Evolutionary conservation across 1,139 yeast species (phyloP).

Genomic region (Yamadazyma atlantica): DNA sequence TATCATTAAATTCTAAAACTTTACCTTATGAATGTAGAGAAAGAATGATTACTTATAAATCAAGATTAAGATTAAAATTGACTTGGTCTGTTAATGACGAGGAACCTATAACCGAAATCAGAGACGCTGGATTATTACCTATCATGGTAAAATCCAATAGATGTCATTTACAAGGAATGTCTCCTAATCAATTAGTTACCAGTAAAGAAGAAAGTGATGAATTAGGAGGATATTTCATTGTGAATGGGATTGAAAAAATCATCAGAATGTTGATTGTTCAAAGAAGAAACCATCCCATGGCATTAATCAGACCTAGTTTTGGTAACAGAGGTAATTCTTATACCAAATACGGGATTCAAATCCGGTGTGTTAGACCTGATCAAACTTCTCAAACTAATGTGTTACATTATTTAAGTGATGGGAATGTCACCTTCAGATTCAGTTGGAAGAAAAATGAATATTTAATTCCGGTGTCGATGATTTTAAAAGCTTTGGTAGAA

Average conservation of each 20-base stretch:
- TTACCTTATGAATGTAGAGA: conserved; percentile 91
- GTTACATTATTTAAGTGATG: conserved; percentile 90
- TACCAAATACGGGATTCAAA: conserved; percentile 88
- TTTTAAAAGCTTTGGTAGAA: conserved; percentile 84
- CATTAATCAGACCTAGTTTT: conserved; percentile 91
- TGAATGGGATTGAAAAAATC: conserved; percentile 94
- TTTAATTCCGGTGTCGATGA: conserved; percentile 89
- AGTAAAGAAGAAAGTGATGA: conserved; percentile 92
- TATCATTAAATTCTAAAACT: conserved; percentile 77
- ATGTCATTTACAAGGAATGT: conserved; percentile 82
- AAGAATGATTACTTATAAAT: conserved; percentile 74
- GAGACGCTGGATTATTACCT: conserved; percentile 93
- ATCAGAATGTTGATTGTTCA: conserved; percentile 97
- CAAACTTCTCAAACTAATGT: conserved; percentile 98
- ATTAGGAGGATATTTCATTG: conserved; percentile 93
- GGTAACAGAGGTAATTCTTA: conserved; percentile 92
- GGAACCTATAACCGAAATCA: conserved; percentile 74
- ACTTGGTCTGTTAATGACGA: conserved; percentile 86
- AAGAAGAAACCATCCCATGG: conserved; percentile 97
- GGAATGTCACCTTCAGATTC: conserved; percentile 93
- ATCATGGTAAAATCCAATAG: conserved; percentile 86
- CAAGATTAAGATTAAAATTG: conserved; percentile 72
- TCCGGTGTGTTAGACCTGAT: conserved; percentile 92
- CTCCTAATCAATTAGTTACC: conserved; percentile 78
- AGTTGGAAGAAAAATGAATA: conserved; percentile 97